Base-by-base conservation (phyloP, 176 grass and related monocot genomes). In the Hordeum marinum region DNA sequence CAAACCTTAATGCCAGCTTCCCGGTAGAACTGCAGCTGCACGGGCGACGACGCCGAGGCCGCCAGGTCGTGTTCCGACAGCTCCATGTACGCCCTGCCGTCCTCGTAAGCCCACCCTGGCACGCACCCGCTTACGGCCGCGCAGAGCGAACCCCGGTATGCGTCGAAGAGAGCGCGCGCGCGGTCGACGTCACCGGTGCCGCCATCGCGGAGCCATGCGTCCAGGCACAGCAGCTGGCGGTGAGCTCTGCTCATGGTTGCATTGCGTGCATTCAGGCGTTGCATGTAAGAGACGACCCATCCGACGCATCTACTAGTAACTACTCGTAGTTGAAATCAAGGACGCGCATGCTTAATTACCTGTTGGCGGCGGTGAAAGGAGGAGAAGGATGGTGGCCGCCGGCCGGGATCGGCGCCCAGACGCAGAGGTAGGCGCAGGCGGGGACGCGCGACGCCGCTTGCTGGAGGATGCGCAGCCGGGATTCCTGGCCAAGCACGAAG, bases 1-100 rank as follows among this genome's bases (percentile, higher is more conserved):
- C 85, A 54, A 78, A 98, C 96, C 93, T 99, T 87, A 23, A 96
- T 86, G 81, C 90, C 91, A 71, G 90, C 86, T 91, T 96, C 93
- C 96, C 92, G 85, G 67, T 96, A 99, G 88, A 99, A 96, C 68
- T 89, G 91, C 11, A 83, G 77, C 75, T 99, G 96, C 57, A 85
- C 72, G 25, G 87, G 90, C 11, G 52, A 21, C 17, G 90, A 94
- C 40, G 88, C 79, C 2, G 84, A 89, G 64, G 59, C 35, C 21
- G 88, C 18, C 21, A 96, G 77, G 11, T 90, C 75, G 13, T 81
- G 68, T 45, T 79, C 91, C 68, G 39, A 36, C 24, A 99, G 80
- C 75, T 95, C 90, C 50, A 99, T 85, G 74, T 84, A 99, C 50
- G 83, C 59, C 34, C 85, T 63, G 15, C 91, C 73, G 37, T 80